phyloP scores from a whole-genome alignment of 2,329 filamentous ascomycete species.

The Cryphonectria japonica region DNA sequence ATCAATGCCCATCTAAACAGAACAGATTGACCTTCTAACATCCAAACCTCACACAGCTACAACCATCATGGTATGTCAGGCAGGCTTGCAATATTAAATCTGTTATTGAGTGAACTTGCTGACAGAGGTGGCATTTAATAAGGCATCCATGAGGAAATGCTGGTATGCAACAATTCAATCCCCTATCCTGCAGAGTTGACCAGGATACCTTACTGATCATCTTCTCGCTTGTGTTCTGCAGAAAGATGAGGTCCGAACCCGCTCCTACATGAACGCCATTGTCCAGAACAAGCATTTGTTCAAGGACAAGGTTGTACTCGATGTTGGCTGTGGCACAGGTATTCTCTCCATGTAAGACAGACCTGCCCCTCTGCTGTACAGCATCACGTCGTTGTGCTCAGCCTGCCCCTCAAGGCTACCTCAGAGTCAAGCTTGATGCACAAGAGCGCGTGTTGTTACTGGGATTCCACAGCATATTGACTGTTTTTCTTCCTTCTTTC shows the following conservation, averaged over 20 bases:
- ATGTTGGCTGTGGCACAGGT: slow-evolving; percentile 95
- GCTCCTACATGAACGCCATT: slow-evolving; percentile 96
- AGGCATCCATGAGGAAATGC: slow-evolving; percentile 98
- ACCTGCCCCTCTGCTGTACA: slow-evolving; percentile 1
- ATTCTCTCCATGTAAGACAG: slow-evolving; percentile 92
- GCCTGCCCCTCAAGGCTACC: neutral
- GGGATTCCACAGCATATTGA: slow-evolving; percentile 9
- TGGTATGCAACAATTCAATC: slow-evolving; percentile 65
- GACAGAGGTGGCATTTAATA: slow-evolving; percentile 28
- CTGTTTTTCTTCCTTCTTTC: slow-evolving; percentile 1
- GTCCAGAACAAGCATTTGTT: slow-evolving; percentile 94
- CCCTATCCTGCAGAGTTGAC: neutral
- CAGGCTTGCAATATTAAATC: slow-evolving; percentile 37
- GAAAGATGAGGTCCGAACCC: slow-evolving; percentile 98
- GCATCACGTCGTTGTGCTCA: neutral
- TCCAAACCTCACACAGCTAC: slow-evolving; percentile 63
- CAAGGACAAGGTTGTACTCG: slow-evolving; percentile 82
- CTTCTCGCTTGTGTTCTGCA: slow-evolving; percentile 42
- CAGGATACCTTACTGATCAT: slow-evolving; percentile 33
- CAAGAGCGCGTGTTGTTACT: neutral
- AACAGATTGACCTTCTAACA: slow-evolving; percentile 4
- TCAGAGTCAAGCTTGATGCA: neutral
- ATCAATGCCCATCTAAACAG: neutral
- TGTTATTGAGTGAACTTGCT: slow-evolving; percentile 16
- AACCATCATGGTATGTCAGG: slow-evolving; percentile 84